Evolutionary conservation across 306 rosid genomes (phyloP), one percentile per base, ranked within the genome.

Genomic region (Prosopis cineraria): DNA sequence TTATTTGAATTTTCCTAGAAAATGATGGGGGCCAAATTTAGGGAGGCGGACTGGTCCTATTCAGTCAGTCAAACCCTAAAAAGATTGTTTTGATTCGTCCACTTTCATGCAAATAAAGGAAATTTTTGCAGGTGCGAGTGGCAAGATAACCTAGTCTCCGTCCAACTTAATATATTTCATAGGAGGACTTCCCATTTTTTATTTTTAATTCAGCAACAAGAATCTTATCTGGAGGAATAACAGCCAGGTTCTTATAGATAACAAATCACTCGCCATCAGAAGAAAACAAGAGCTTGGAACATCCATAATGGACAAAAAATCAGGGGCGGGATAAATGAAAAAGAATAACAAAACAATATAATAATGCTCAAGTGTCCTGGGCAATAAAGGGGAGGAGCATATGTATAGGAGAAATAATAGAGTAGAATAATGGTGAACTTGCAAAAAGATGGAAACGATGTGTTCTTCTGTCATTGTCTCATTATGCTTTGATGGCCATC

Each of bases 381-480:
- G 56, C 27, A 37, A 59, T 70, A 75, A 68, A 70, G 69, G 10
- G 67, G 24, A 39, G 29, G 10, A 50, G 56, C 24, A 19, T 53
- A 30, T 34, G 39, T 70, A 37, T 5, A 24, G 68, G 64, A 72
- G 10, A 84, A 31, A 73, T 55, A 40, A 78, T 45, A 78, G 43
- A 29, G 73, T 64, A 62, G 74, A 80, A 40, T 29, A 34, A 60
- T 53, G 80, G 22, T 67, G 62, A 29, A 45, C 62, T 43, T 66
- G 69, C 50, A 76, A 79, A 81, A 79, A 41, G 34, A 73, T 72
- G 68, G 73, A 39, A 73, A 76, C 53, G n/a, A 37, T 31, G 69
- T 81, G 84, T 41, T 74, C 74, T 76, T 76, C 40, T 59, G 91
- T 90, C 91, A 84, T 78, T 90, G 82, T 78, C 80, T 76, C 79